A percentile compares a stretch with the other conserved stretches of the same genome.
Conservation (phyloP, 106 monocot species). For the Platanthera guangdongensis region DNA sequence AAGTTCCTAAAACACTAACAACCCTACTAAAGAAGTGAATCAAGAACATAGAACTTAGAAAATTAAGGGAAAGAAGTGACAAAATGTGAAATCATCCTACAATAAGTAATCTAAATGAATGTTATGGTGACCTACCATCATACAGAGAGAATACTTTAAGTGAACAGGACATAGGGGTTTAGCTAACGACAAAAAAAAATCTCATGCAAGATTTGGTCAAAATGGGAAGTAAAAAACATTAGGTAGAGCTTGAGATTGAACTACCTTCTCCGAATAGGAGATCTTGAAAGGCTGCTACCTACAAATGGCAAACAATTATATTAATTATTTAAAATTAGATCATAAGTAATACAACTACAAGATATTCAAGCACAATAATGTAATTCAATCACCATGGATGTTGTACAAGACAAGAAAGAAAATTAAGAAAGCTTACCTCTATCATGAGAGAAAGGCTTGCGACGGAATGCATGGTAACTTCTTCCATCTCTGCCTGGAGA, state of each 20-base stretch:
- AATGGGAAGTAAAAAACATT: background rate
- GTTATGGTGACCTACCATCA: background rate
- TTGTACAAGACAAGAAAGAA: background rate
- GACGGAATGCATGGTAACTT: slow-evolving; percentile 39
- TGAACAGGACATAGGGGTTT: background rate
- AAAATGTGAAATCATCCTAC: background rate
- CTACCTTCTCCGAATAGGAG: slow-evolving; percentile 52
- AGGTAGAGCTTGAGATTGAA: background rate
- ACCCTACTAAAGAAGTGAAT: background rate
- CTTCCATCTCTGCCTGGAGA: slow-evolving; percentile 71
- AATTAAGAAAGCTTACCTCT: slow-evolving; percentile 35
- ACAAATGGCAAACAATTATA: slow-evolving; percentile 11
- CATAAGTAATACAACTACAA: background rate
- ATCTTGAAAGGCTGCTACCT: slow-evolving; percentile 61
- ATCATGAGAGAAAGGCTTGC: slow-evolving; percentile 41
- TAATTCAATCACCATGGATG: background rate
- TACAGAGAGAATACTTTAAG: background rate
- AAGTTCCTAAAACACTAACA: background rate
- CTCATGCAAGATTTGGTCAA: background rate
- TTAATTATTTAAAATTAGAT: background rate
- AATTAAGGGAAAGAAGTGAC: background rate
- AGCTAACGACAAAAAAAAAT: background rate
- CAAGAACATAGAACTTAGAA: background rate
- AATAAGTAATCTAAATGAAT: background rate
- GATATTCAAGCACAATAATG: background rate